Percentiles rank a stretch among this genome's conserved stretches.
phyloP scores from a whole-genome alignment of 2,329 filamentous ascomycete genomes.

The Diaporthe destruens region DNA sequence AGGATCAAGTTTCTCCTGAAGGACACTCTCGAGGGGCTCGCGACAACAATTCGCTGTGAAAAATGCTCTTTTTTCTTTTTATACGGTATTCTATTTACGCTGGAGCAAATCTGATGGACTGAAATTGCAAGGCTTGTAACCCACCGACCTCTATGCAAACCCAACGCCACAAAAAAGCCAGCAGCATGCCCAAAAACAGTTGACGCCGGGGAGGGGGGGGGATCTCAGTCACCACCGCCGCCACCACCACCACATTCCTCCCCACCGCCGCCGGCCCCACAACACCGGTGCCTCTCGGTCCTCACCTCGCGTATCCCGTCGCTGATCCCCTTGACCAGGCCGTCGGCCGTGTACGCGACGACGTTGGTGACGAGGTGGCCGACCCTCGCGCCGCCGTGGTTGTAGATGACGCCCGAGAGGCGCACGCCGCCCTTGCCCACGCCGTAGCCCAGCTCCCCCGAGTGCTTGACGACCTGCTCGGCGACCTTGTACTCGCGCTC shows the following conservation, averaged over 20 bases:
- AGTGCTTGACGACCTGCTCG: slow-evolving; percentile 65
- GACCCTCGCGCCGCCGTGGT: slow-evolving; percentile 74
- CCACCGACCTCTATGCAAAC: neutral
- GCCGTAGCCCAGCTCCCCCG: slow-evolving; percentile 65
- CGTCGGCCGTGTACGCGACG: slow-evolving; percentile 72
- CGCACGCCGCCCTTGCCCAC: slow-evolving; percentile 65
- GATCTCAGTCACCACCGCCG: neutral
- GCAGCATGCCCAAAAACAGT: neutral
- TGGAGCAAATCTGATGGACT: neutral
- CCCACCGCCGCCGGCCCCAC: neutral
- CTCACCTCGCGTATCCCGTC: slow-evolving; percentile 60
- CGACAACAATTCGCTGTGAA: neutral
- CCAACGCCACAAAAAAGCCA: neutral
- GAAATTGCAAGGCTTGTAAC: neutral
- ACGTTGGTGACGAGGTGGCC: slow-evolving; percentile 68
- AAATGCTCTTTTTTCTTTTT: neutral
- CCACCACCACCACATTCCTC: neutral
- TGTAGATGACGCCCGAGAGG: slow-evolving; percentile 67
- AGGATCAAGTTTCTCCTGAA: too few relatives aligned
- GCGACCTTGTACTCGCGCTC: slow-evolving; percentile 77
- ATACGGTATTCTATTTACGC: neutral
- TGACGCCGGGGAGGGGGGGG: too few relatives aligned
- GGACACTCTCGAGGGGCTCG: too few relatives aligned
- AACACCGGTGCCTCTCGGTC: slow-evolving; percentile 60
- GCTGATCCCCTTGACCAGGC: slow-evolving; percentile 58